phyloP scores from a whole-genome alignment of 2,329 filamentous ascomycete genomes.

The Aureobasidium leucospermi region DNA sequence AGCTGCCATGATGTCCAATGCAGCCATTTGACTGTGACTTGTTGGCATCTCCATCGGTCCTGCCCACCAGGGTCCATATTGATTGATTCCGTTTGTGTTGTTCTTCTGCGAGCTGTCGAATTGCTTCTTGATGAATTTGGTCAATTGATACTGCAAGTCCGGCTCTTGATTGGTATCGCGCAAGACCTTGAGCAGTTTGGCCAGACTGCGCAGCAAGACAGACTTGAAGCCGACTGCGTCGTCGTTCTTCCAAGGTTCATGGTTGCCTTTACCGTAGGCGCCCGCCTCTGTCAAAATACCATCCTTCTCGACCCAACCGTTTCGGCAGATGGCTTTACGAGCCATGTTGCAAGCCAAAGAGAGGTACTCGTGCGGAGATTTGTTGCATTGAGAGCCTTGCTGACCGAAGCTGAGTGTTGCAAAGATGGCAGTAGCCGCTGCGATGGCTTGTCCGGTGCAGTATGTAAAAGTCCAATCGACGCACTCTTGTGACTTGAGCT shows the following conservation, averaged over 20 bases:
- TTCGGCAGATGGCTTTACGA: constrained; percentile 19
- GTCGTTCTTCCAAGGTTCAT: constrained; percentile 21
- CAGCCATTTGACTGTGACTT: constrained; percentile 24
- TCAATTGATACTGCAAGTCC: constrained; percentile 12
- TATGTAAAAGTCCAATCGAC: constrained; percentile 25
- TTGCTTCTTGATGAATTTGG: constrained; percentile 21
- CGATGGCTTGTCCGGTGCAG: constrained; percentile 23
- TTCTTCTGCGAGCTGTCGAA: constrained; percentile 18
- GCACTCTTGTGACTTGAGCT: constrained; percentile 19
- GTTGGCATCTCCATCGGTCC: constrained; percentile 24
- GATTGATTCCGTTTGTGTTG: constrained; percentile 23
- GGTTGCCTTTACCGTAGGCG: constrained; percentile 21
- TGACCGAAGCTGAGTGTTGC: background rate
- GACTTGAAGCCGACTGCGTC: constrained; percentile 25
- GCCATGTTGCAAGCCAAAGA: constrained; percentile 22
- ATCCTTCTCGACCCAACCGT: constrained; percentile 21
- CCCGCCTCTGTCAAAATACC: constrained; percentile 23
- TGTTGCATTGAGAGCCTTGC: background rate
- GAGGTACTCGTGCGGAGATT: constrained; percentile 19
- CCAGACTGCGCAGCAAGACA: constrained; percentile 22
- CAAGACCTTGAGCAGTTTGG: constrained; percentile 18
- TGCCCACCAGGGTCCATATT: constrained; percentile 27
- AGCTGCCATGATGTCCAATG: constrained; percentile 25
- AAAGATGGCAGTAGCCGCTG: constrained; percentile 20
- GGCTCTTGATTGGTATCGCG: constrained; percentile 12